phyloP scores from a whole-genome alignment of 257 asterid species.

The Paulownia fortunei region DNA sequence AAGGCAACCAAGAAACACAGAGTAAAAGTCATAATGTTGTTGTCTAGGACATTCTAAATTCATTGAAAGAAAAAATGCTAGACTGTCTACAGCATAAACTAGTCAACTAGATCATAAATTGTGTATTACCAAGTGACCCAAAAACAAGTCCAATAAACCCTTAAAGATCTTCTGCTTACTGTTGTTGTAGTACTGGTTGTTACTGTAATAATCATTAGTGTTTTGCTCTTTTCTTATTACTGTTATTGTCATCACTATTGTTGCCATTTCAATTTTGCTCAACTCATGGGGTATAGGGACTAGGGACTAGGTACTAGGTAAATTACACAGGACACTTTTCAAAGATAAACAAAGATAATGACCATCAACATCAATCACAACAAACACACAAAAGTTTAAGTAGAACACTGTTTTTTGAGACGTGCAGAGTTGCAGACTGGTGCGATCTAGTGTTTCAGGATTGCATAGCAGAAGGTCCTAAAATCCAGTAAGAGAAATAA shows the following conservation, averaged over 20 bases:
- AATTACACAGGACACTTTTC: too few relatives aligned
- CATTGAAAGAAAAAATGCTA: background rate
- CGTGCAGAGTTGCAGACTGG: background rate
- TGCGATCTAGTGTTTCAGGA: conserved; percentile 11
- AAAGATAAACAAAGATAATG: background rate
- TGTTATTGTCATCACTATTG: background rate
- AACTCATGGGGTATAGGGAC: too few relatives aligned
- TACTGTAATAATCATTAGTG: background rate
- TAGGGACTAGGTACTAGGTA: too few relatives aligned
- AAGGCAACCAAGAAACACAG: background rate
- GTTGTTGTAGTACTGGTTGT: background rate
- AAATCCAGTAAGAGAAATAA: background rate
- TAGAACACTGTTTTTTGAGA: background rate
- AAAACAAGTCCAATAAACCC: background rate
- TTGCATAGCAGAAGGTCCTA: conserved; percentile 4
- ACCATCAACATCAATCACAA: background rate
- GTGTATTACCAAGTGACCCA: background rate
- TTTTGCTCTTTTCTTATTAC: background rate
- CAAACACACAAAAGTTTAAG: background rate
- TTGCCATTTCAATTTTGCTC: background rate
- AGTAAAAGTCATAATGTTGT: background rate
- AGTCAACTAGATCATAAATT: background rate
- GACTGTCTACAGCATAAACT: background rate
- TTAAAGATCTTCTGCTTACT: background rate
- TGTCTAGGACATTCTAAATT: background rate